Conservation (phyloP, 176 grass and related monocot species). For the Oryza glumipatula region DNA sequence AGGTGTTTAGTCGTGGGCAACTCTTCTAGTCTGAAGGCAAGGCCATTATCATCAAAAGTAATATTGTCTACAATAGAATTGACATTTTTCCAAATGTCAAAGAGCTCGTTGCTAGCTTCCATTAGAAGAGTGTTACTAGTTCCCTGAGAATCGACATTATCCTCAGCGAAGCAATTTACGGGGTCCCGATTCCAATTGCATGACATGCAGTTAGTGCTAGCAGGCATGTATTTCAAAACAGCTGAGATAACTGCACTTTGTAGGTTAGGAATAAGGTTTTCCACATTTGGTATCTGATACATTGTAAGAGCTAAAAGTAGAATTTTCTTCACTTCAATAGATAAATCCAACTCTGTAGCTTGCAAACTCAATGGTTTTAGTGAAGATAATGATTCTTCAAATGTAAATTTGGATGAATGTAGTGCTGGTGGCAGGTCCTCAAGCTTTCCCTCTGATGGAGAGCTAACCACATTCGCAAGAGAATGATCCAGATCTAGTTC, state of each 20-base stretch:
- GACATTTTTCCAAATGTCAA: constrained; percentile 65
- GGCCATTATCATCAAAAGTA: constrained; percentile 36
- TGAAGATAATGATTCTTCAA: constrained; percentile 71
- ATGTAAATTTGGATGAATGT: constrained; percentile 64
- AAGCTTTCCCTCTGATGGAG: constrained; percentile 87
- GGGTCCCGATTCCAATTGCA: constrained; percentile 53
- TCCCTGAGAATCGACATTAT: constrained; percentile 45
- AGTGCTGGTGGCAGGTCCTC: constrained; percentile 93
- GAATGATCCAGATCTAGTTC: constrained; percentile 90
- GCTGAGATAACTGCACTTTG: constrained; percentile 64
- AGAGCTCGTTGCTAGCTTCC: constrained; percentile 62
- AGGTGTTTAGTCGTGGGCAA: constrained; percentile 58
- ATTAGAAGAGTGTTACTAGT: constrained; percentile 38
- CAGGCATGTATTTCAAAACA: constrained; percentile 58
- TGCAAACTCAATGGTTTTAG: constrained; percentile 69
- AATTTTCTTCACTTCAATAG: constrained; percentile 69
- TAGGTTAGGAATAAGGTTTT: constrained; percentile 61
- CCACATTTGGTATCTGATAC: constrained; percentile 53
- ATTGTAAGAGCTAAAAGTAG: constrained; percentile 67
- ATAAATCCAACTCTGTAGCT: constrained; percentile 56
- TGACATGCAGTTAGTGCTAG: constrained; percentile 45
- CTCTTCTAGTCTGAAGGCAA: constrained; percentile 43
- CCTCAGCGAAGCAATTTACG: constrained; percentile 12
- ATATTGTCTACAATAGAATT: constrained; percentile 37
- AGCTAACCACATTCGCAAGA: constrained; percentile 82